A percentile compares a stretch with the other conserved stretches of the same genome.
phyloP scores from a whole-genome alignment of 164 flowering plant genomes.

The Akebia trifoliata region DNA sequence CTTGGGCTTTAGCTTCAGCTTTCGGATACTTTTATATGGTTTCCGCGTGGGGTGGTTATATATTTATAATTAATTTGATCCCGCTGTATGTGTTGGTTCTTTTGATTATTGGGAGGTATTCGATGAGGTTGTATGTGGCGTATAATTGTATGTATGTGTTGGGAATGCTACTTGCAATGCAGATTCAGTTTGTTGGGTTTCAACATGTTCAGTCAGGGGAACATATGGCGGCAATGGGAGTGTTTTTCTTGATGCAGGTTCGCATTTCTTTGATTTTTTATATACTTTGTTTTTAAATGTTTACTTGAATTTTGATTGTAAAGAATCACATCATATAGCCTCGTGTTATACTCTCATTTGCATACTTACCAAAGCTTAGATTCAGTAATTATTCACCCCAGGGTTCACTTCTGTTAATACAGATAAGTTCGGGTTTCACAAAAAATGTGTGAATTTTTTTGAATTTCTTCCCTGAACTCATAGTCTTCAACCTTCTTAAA shows the following conservation, averaged over 20 bases:
- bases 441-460: too few species aligned
- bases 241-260: constrained; percentile 97
- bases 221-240: constrained; percentile 99
- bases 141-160: constrained; percentile 82
- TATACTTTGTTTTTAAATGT: neutral
- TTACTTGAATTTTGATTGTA: neutral
- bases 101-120: constrained; percentile 83
- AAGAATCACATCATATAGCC: too few species aligned
- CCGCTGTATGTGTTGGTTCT: constrained; percentile 91
- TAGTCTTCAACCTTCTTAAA: too few species aligned
- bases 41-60: constrained; percentile 99
- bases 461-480: too few species aligned
- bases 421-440: too few species aligned
- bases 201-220: constrained; percentile 99
- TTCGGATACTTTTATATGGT: constrained; percentile 97
- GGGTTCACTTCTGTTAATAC: too few species aligned
- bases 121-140: constrained; percentile 90
- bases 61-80: constrained; percentile 85
- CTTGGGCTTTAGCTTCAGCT: constrained; percentile 92
- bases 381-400: too few species aligned
- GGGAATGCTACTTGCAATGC: constrained; percentile 98
- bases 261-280: neutral
- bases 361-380: too few species aligned
- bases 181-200: constrained; percentile 97
- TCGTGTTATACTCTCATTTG: too few species aligned